Percentiles rank a stretch among this genome's conserved stretches.
phyloP scores from a whole-genome alignment of 345 rosid genomes.

The Gossypium raimondii region DNA sequence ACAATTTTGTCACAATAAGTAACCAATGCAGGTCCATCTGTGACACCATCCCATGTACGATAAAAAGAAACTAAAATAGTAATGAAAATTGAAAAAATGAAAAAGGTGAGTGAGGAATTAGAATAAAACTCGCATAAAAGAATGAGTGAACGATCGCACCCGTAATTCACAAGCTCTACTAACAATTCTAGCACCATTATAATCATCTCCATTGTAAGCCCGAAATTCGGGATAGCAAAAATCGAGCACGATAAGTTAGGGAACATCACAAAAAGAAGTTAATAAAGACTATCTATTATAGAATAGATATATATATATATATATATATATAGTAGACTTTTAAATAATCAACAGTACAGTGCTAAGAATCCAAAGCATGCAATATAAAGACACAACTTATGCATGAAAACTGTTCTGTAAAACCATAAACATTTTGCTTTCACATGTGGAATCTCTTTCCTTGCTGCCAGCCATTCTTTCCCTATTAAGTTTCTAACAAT shows the following conservation, averaged over 20 bases:
- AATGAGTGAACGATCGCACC: slow-evolving; percentile 49
- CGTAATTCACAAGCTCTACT: slow-evolving; percentile 91
- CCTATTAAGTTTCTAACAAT: background rate
- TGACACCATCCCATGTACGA: slow-evolving; percentile 89
- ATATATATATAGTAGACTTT: background rate
- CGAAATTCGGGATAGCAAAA: slow-evolving; percentile 25
- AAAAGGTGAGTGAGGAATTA: background rate
- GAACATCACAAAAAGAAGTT: background rate
- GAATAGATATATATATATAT: background rate
- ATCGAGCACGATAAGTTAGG: slow-evolving; percentile 4
- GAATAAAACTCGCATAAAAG: background rate
- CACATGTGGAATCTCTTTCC: background rate
- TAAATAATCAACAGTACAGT: background rate
- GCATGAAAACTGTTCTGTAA: background rate
- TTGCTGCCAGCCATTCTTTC: background rate
- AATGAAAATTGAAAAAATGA: background rate
- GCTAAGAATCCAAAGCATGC: background rate
- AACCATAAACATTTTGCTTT: background rate
- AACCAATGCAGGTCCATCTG: slow-evolving; percentile 95
- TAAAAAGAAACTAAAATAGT: background rate
- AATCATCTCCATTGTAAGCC: slow-evolving; percentile 93
- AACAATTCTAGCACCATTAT: slow-evolving; percentile 87
- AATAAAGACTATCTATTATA: background rate
- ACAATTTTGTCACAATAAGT: slow-evolving; percentile 82
- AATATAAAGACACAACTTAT: background rate